Evolutionary conservation across 2,329 filamentous ascomycete genomes (phyloP).

Genomic region (Cercospora canescens): DNA sequence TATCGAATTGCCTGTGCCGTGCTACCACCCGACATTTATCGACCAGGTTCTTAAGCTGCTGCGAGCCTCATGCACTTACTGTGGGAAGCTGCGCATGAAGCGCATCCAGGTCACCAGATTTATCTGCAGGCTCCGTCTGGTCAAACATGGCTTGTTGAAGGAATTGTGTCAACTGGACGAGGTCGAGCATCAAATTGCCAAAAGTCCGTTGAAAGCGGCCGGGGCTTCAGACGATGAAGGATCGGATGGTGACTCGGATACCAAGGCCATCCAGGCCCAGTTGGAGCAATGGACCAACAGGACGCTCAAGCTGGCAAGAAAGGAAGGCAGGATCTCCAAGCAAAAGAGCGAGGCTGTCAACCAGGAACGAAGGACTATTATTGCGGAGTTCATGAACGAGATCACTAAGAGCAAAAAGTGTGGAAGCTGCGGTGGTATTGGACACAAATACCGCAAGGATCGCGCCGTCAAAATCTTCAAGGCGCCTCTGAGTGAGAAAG

Average conservation of each 20-base stretch:
- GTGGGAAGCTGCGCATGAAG: conserved; percentile 80
- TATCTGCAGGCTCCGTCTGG: conserved; percentile 78
- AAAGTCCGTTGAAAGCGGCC: conserved; percentile 12
- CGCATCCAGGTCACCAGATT: conserved; percentile 75
- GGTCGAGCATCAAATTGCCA: conserved; percentile 33
- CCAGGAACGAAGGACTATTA: conserved; percentile 71
- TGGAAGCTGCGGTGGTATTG: conserved; percentile 66
- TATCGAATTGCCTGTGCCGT: conserved; percentile 87
- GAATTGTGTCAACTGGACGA: conserved; percentile 59
- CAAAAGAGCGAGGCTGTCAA: conserved; percentile 82
- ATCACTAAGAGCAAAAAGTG: conserved; percentile 73
- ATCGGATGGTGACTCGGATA: conserved; percentile 60
- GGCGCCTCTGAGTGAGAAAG: conserved; percentile 72
- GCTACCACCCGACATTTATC: conserved; percentile 97
- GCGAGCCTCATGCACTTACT: conserved; percentile 86
- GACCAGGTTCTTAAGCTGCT: conserved; percentile 85
- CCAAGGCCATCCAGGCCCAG: conserved; percentile 56
- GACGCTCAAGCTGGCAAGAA: conserved; percentile 62
- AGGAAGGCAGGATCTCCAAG: conserved; percentile 48
- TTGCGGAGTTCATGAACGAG: conserved; percentile 78
- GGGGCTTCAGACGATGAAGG: conserved; percentile 52
- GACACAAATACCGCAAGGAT: conserved; percentile 84
- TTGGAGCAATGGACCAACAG: conserved; percentile 70
- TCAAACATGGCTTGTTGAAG: conserved; percentile 79
- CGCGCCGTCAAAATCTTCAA: conserved; percentile 92